A percentile compares a stretch with the other conserved stretches of the same genome.
Conservation (phyloP, 2,329 filamentous ascomycete genomes). For the Trichoderma polysporum region DNA sequence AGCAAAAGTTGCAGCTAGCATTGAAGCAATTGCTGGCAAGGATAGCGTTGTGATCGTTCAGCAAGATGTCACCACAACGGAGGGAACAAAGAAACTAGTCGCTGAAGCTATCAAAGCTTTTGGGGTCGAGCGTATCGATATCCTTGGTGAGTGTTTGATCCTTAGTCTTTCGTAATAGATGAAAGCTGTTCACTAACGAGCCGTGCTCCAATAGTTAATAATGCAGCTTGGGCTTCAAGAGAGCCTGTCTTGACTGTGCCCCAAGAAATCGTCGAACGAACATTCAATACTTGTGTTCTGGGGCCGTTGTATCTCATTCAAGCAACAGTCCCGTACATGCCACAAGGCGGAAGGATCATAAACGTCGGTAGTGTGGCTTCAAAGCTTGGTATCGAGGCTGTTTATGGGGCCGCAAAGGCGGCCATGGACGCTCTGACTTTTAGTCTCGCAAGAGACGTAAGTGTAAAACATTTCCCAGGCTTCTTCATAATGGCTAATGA, state of each 20-base stretch:
- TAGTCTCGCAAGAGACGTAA: slow-evolving; percentile 35
- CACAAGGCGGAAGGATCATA: not conserved
- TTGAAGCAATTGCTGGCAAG: slow-evolving; percentile 2
- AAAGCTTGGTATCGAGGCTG: slow-evolving; percentile 16
- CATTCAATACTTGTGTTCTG: not conserved
- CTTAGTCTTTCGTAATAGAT: too few species aligned
- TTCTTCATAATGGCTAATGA: not conserved
- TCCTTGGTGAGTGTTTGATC: not conserved
- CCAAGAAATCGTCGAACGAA: not conserved
- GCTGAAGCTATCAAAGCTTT: not conserved
- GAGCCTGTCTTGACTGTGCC: not conserved
- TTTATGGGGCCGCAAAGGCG: slow-evolving; percentile 31
- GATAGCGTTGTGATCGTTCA: not conserved
- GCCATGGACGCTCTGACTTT: slow-evolving; percentile 36
- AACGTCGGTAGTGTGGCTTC: slow-evolving; percentile 14
- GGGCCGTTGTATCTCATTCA: slow-evolving; percentile 11
- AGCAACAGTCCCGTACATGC: slow-evolving; percentile 3
- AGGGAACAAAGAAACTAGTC: not conserved
- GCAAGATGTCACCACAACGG: not conserved
- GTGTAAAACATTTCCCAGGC: accelerated
- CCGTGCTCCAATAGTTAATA: not conserved
- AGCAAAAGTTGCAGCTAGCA: not conserved
- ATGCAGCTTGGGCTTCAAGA: slow-evolving; percentile 6
- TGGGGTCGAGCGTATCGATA: slow-evolving; percentile 6
- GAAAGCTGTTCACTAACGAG: not conserved